Evolutionary conservation across 2,329 filamentous ascomycete genomes (phyloP).

Genomic region (Sphaerostilbella broomeana): DNA sequence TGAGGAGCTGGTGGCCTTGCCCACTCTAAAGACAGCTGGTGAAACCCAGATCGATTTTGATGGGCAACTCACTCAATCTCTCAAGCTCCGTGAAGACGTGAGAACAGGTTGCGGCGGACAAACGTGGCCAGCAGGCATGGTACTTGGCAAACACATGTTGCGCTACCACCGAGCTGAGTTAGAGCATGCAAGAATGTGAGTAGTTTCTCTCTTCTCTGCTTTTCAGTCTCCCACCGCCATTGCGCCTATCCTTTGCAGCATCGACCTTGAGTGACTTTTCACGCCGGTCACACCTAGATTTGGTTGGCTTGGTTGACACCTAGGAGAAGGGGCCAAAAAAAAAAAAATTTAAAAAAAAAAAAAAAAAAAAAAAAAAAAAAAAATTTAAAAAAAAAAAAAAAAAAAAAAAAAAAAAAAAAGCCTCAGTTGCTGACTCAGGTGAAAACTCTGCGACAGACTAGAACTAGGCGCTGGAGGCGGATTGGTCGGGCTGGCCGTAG

Average conservation of each 20-base stretch:
- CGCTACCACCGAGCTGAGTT: constrained; percentile 61
- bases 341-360: no score
- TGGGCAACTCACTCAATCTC: constrained; percentile 61
- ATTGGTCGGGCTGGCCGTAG: constrained; percentile 65
- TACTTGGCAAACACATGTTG: constrained; percentile 80
- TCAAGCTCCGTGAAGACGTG: constrained; percentile 79
- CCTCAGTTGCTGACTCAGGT: constrained; percentile 7
- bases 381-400: no score
- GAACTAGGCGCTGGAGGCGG: constrained; percentile 91
- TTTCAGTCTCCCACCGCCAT: no score
- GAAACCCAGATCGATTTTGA: constrained; percentile 58
- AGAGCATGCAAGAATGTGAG: constrained; percentile 65
- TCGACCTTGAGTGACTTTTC: no score
- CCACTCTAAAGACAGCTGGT: constrained; percentile 49
- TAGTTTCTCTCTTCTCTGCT: constrained; percentile 18
- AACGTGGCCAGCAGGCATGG: constrained; percentile 89
- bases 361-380: no score
- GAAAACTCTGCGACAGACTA: constrained; percentile 46
- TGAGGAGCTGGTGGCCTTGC: constrained; percentile 53
- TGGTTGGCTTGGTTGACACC: not conserved
- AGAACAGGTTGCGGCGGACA: constrained; percentile 85
- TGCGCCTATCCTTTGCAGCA: no score
- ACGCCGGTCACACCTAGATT: no score
- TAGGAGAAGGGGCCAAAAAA: not conserved
- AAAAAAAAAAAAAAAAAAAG: not conserved